Conservation (phyloP, 305 asterid genomes). For the Fraxinus velutina region DNA sequence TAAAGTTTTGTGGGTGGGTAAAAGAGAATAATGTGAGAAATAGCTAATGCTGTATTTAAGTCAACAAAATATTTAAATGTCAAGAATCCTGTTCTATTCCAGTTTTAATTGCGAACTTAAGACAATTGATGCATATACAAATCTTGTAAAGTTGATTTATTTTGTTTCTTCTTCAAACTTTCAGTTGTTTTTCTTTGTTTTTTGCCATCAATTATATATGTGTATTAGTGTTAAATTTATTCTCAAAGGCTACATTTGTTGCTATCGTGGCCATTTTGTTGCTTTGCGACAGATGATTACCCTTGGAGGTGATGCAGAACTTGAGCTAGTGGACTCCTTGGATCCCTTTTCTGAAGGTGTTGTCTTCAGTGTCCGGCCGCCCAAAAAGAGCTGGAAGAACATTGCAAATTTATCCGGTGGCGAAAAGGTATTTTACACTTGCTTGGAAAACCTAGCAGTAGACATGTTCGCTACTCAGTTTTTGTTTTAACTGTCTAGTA, state of each 20-base stretch:
- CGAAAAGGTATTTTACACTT: slow-evolving; percentile 62
- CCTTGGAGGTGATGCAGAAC: slow-evolving; percentile 98
- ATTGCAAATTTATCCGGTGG: slow-evolving; percentile 96
- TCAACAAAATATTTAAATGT: not conserved
- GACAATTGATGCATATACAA: not conserved
- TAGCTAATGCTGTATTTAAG: not conserved
- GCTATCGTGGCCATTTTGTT: not conserved
- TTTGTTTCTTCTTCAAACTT: not conserved
- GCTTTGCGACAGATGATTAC: slow-evolving; percentile 74
- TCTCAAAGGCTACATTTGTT: not conserved
- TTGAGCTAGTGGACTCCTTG: slow-evolving; percentile 88
- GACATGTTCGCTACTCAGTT: not conserved
- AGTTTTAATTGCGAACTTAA: not conserved
- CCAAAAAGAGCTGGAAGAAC: slow-evolving; percentile 99
- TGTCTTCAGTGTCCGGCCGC: slow-evolving; percentile 94
- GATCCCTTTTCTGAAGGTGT: slow-evolving; percentile 99
- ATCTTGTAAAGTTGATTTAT: not conserved
- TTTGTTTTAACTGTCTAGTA: not conserved
- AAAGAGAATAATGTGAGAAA: not conserved
- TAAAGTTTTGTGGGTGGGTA: not conserved
- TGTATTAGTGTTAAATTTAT: not conserved
- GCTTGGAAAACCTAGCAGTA: not conserved
- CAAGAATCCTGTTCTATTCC: not conserved
- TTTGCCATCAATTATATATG: not conserved
- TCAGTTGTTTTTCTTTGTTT: not conserved